Percentiles rank a stretch among this genome's conserved stretches.
Evolutionary conservation across 1,139 yeast genomes (phyloP).

Genomic region (Taiozyma sp.): DNA sequence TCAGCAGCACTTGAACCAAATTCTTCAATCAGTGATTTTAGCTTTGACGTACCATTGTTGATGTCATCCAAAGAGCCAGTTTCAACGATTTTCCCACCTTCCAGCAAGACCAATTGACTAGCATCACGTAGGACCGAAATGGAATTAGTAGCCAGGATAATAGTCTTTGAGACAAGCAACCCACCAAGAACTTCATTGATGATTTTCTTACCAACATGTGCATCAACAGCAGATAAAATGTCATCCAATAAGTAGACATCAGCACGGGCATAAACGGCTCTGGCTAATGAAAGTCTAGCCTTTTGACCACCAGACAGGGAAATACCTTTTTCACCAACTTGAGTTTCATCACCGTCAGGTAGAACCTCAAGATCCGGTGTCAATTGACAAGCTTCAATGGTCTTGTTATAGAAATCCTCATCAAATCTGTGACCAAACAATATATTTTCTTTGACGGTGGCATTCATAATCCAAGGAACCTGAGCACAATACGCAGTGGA

Average conservation of each 20-base stretch:
- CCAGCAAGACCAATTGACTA: slow-evolving; percentile 52
- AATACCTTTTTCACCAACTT: slow-evolving; percentile 89
- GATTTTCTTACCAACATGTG: slow-evolving; percentile 74
- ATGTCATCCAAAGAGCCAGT: slow-evolving; percentile 52
- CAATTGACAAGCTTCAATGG: slow-evolving; percentile 76
- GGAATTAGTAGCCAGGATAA: slow-evolving; percentile 76
- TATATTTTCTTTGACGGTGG: slow-evolving; percentile 68
- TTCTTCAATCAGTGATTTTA: slow-evolving; percentile 51
- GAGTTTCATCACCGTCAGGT: slow-evolving; percentile 80
- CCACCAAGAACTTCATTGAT: slow-evolving; percentile 64
- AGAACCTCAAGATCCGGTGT: slow-evolving; percentile 61
- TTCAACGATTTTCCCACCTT: slow-evolving; percentile 57
- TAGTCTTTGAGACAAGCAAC: slow-evolving; percentile 63
- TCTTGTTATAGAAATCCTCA: slow-evolving; percentile 59
- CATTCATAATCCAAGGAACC: slow-evolving; percentile 79
- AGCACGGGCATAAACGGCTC: slow-evolving; percentile 84
- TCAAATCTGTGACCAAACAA: slow-evolving; percentile 76
- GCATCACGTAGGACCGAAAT: slow-evolving; percentile 72
- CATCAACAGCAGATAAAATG: slow-evolving; percentile 78
- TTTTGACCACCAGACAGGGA: slow-evolving; percentile 90
- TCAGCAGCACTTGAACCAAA: slow-evolving; percentile 36
- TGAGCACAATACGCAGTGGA: slow-evolving; percentile 80
- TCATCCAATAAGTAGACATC: slow-evolving; percentile 81
- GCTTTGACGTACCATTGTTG: slow-evolving; percentile 38
- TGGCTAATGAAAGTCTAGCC: slow-evolving; percentile 79